Percentiles rank a stretch among this genome's conserved stretches.
Evolutionary conservation across 2,329 filamentous ascomycete species (phyloP).

Genomic region (Aspergillus brunneoviolaceus): DNA sequence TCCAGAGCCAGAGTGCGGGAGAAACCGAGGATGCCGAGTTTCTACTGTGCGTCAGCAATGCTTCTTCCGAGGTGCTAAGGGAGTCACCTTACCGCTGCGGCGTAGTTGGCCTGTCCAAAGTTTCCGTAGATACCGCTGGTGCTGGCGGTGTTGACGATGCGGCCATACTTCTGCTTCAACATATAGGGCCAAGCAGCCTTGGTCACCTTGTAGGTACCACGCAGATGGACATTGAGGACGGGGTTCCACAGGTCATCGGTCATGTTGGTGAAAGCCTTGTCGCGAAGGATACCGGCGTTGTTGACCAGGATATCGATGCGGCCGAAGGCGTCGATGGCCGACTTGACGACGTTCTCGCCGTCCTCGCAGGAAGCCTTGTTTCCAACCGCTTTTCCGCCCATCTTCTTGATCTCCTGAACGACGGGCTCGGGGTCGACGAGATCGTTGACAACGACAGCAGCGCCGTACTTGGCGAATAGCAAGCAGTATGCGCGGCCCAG

Average conservation of each 20-base stretch:
- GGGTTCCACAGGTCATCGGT: constrained; percentile 89
- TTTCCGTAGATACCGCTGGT: constrained; percentile 98
- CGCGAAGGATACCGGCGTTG: constrained; percentile 95
- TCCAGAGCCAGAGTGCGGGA: constrained; percentile 90
- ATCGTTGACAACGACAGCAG: constrained; percentile 91
- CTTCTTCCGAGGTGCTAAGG: constrained; percentile 12
- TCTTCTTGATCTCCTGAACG: constrained; percentile 86
- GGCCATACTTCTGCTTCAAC: constrained; percentile 97
- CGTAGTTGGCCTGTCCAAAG: constrained; percentile 98
- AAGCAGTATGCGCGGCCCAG: constrained; percentile 89
- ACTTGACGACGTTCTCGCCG: constrained; percentile 86
- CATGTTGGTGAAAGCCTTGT: constrained; percentile 99
- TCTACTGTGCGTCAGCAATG: constrained; percentile 48
- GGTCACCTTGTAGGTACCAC: constrained; percentile 93
- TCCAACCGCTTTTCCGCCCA: constrained; percentile 84
- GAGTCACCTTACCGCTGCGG: constrained; percentile 68
- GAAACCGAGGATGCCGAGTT: constrained; percentile 91
- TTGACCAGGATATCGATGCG: constrained; percentile 95
- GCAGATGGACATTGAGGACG: constrained; percentile 87
- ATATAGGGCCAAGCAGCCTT: constrained; percentile 98
- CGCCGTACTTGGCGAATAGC: constrained; percentile 80
- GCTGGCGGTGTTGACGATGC: constrained; percentile 93
- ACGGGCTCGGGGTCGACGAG: constrained; percentile 87
- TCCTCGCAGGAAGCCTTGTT: constrained; percentile 94
- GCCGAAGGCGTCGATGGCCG: constrained; percentile 88